Base-by-base conservation (phyloP, 129 eudicot species). In the Cynara cardunculus region DNA sequence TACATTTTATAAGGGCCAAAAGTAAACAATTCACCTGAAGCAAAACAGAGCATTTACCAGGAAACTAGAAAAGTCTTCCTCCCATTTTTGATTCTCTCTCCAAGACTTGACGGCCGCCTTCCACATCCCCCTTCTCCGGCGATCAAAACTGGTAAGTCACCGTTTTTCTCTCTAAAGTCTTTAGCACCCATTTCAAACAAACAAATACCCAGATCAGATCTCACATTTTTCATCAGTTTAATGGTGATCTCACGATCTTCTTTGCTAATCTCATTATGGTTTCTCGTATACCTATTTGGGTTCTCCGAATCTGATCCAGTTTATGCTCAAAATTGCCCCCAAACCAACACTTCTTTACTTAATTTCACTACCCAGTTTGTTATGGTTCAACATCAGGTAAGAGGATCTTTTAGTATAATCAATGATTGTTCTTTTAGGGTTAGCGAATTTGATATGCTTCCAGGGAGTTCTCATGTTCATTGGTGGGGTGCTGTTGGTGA, bases 401-500 rank as follows among this genome's bases (percentile, higher is more conserved):
- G 99, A 76, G 99, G 99, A 4, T 77, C 81, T 27, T 81, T 95
- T 73, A 84, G 89, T 37, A 75, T 95, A 14, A 46, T 92, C 53
- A 89, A 92, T 66, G 92, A 89, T 82, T 95, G 99, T 77, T 92
- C 99, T 16, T 95, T 95, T 88, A 86, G 92, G 85, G 96, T 95
- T 77, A 86, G 89, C 69, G 83, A 89, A 18, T 95, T 95, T 39
- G 99, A 95, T 82, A 95, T 95, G 99, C 90, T 95, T 22, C 72
- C 80, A 30, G 97, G 94, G 39, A 78, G 93, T 21, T 89, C 89
- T 89, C 87, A 95, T 86, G 97, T 95, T 71, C 94, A 84, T 80
- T 95, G 99, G 97, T 92, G 99, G 99, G 99, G 99, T 69, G 89
- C 99, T 7, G 2, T 28, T 5, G 99, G 97, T 22, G 88, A 83